phyloP scores from a whole-genome alignment of 2,329 filamentous ascomycete genomes.

The Blastomyces percursus region DNA sequence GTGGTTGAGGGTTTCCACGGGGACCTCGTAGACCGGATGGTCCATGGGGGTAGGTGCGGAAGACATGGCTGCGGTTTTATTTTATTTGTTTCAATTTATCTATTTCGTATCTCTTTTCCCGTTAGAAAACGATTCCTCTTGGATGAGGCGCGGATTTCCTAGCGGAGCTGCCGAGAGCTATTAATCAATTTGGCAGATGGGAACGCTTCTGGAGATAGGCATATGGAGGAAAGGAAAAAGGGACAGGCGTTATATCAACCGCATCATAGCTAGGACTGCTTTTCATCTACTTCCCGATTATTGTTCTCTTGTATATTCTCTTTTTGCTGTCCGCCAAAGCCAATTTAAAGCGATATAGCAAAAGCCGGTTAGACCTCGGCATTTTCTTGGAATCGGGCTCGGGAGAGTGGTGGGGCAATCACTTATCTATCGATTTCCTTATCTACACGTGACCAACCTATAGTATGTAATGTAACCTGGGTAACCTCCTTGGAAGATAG shows the following conservation, averaged over 20 bases:
- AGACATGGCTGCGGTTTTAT: background rate
- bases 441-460: too few species aligned
- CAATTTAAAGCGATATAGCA: background rate
- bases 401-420: too few species aligned
- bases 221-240: background rate
- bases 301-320: background rate
- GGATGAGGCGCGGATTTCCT: background rate
- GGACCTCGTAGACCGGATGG: constrained; percentile 5
- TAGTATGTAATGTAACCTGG: too few species aligned
- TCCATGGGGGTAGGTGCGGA: background rate
- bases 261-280: background rate
- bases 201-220: background rate
- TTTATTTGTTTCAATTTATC: background rate
- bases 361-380: background rate
- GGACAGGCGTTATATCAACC: background rate
- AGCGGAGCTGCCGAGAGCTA: background rate
- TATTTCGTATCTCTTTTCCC: background rate
- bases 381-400: background rate
- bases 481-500: too few species aligned
- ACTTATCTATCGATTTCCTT: too few species aligned
- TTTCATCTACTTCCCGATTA: too few species aligned
- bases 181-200: background rate
- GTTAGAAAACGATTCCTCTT: background rate
- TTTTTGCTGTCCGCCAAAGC: background rate
- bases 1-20: constrained; percentile 12